Evolutionary conservation across 345 rosid species (phyloP), one percentile per base, ranked within the genome.

Genomic region (Euclidium syriacum): DNA sequence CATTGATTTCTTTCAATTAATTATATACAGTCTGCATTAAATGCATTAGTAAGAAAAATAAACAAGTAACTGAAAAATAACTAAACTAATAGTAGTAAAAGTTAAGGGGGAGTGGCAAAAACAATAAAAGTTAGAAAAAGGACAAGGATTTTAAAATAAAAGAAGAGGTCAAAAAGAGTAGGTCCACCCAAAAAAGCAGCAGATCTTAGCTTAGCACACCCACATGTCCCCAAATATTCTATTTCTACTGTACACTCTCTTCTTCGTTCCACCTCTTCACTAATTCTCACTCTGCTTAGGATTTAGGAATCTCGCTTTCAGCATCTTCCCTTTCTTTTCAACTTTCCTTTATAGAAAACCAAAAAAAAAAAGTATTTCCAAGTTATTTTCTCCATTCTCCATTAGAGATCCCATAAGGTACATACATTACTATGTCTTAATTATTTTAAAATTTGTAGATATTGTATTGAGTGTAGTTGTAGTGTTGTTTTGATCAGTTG

Each of bases 161-260:
- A 70, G 68, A 70, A 70, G 53, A 54, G 62, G 74, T 70, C 74
- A 70, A 68, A n/a, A 61, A 70, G 66, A 22, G 57, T 32, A 68
- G 73, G 73, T 41, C 65, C 66, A 68, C 53, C 22, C n/a, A n/a
- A n/a, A 30, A 51, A 33, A 59, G 48, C 47, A 69, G 54, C 62
- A 69, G 68, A 69, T 69, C 73, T 69, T 52, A 62, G 67, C 73
- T 69, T 52, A 62, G 67, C 40, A n/a, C 42, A 42, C 40, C 63
- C 74, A 70, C 74, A 62, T 70, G 74, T 15, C 68, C 62, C 68
- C 19, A 70, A n/a, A 70, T 62, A 70, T 70, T 62, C 74, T 70
- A 70, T 70, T 70, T 55, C 51, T 55, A 70, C 68, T 70, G 74
- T 70, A 70, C 68, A 70, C 74, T 70, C 56, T 69, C 74, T 54